phyloP scores from a whole-genome alignment of 2,329 filamentous ascomycete genomes.

The Xylaria sp. region DNA sequence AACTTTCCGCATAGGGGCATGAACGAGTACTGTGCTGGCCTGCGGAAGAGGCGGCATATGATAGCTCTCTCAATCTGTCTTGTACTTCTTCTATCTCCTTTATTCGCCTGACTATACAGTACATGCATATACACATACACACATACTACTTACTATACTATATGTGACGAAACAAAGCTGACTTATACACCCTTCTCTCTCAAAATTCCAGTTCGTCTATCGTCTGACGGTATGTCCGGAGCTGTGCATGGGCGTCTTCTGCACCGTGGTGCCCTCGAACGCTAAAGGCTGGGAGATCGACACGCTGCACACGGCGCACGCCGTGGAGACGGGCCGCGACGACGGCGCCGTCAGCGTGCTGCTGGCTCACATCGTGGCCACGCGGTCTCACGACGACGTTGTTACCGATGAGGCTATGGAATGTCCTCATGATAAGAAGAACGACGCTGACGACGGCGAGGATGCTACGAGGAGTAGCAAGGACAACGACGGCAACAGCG shows the following conservation, averaged over 20 bases:
- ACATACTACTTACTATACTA: not conserved
- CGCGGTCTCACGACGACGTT: constrained; percentile 70
- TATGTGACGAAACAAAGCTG: not conserved
- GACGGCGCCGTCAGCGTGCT: constrained; percentile 70
- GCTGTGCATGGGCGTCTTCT: constrained; percentile 83
- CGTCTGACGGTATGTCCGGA: constrained; percentile 79
- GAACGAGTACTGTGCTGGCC: not conserved
- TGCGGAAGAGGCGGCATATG: not conserved
- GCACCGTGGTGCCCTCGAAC: constrained; percentile 65
- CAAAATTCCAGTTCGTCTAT: constrained; percentile 72
- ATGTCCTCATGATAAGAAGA: constrained; percentile 59
- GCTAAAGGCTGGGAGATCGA: constrained; percentile 60
- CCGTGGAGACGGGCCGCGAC: constrained; percentile 69
- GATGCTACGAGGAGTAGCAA: constrained; percentile 55
- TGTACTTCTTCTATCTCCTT: not conserved
- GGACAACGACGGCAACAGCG: constrained; percentile 55
- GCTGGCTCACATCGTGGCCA: constrained; percentile 81
- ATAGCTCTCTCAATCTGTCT: not conserved
- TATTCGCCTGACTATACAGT: not conserved
- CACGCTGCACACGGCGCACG: constrained; percentile 65
- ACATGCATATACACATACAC: not conserved
- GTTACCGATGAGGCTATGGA: constrained; percentile 84
- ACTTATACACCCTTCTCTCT: not conserved
- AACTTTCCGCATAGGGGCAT: not conserved
- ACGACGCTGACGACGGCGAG: constrained; percentile 68